phyloP scores from a whole-genome alignment of 306 rosid genomes.

The Mimosa bimucronata region DNA sequence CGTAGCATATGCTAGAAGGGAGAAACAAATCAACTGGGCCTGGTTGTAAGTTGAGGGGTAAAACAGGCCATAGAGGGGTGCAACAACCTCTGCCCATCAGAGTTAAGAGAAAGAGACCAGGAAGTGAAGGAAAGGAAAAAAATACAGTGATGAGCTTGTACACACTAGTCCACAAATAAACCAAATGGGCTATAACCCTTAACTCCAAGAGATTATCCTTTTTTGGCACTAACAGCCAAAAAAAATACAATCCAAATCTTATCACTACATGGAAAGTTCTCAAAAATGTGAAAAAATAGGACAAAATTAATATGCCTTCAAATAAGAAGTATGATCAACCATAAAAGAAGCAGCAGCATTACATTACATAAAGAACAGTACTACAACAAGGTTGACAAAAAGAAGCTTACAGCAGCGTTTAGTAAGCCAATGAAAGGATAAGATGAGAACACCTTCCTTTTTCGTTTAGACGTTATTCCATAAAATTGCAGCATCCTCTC shows the following conservation, averaged over 20 bases:
- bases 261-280: background rate
- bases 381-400: constrained; percentile 9
- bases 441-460: constrained; percentile 47
- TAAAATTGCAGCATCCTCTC: constrained; percentile 69
- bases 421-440: constrained; percentile 79
- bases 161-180: background rate
- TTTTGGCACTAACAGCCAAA: background rate
- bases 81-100: background rate
- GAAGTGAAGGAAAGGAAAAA: background rate
- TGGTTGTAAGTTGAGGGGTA: background rate
- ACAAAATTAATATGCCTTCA: constrained; percentile 2
- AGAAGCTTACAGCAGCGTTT: constrained; percentile 81
- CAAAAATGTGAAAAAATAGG: constrained; percentile 1
- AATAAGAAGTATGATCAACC: background rate
- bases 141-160: background rate
- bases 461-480: constrained; percentile 31
- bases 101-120: background rate
- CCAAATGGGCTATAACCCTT: background rate
- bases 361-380: constrained; percentile 8
- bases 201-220: background rate
- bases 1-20: background rate
- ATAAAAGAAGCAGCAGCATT: background rate
- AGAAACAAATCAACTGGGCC: background rate
- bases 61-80: background rate
- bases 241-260: background rate